Percentiles rank a stretch among this genome's conserved stretches.
phyloP scores from a whole-genome alignment of 768 basidiomycete species.

The Mycena haematopus region DNA sequence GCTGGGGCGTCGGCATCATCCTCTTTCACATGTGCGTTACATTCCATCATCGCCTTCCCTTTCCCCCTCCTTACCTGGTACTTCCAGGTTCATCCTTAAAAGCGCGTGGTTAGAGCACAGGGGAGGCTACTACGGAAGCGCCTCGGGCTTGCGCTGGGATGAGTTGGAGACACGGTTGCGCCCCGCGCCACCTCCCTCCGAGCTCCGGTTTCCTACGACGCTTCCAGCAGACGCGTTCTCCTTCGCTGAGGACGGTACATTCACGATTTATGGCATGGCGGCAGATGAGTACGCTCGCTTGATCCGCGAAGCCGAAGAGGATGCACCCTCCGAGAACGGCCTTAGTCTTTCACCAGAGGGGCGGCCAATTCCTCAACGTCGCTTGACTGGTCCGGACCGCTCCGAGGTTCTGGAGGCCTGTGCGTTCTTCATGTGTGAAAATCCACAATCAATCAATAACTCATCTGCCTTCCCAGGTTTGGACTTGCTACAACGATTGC shows the following conservation, averaged over 20 bases:
- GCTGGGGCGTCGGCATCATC: conserved; percentile 9
- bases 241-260: background rate
- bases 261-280: background rate
- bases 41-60: background rate
- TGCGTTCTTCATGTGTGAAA: background rate
- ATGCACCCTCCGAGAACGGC: background rate
- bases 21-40: conserved; percentile 5
- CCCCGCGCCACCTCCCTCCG: background rate
- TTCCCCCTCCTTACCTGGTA: background rate
- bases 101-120: background rate
- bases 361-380: background rate
- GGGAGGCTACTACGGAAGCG: background rate
- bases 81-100: background rate
- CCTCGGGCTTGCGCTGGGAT: background rate
- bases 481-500: background rate
- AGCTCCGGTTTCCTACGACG: background rate
- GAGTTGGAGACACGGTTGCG: background rate
- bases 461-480: background rate
- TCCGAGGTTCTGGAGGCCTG: background rate
- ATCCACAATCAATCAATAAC: too few relatives aligned
- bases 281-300: background rate
- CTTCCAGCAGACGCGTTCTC: background rate
- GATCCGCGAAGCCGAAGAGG: background rate
- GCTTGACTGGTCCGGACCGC: background rate
- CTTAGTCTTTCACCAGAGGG: background rate